Conservation (phyloP, 192 early-diverging fungal genomes). For the Dissophora ornata region DNA sequence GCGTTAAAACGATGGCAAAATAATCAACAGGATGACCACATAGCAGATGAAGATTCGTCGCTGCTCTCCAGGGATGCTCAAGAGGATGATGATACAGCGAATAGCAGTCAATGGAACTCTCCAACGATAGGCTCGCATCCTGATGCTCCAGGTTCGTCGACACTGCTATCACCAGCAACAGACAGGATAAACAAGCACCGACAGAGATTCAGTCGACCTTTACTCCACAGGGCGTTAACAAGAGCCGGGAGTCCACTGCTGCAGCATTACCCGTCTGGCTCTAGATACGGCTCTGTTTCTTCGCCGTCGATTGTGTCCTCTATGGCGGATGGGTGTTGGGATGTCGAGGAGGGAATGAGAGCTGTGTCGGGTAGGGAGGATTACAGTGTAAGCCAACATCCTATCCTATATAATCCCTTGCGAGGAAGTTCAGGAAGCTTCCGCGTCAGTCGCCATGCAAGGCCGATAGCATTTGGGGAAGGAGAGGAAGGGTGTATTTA, state of each 20-base stretch:
- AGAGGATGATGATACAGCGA: neutral
- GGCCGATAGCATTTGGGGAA: slow-evolving; percentile 30
- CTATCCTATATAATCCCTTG: slow-evolving; percentile 46
- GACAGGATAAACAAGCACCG: neutral
- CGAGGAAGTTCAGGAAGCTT: slow-evolving; percentile 48
- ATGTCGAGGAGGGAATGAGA: slow-evolving; percentile 16
- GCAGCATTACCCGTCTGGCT: slow-evolving; percentile 15
- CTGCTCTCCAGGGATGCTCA: neutral
- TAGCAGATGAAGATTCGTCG: neutral
- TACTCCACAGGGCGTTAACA: no score
- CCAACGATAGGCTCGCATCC: neutral
- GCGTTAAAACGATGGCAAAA: neutral
- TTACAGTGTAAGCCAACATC: slow-evolving; percentile 29
- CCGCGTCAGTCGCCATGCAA: slow-evolving; percentile 27
- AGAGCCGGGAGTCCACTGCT: no score
- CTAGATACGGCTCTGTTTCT: slow-evolving; percentile 18
- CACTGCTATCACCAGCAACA: neutral
- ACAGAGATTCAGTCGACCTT: slow-evolving; percentile 12
- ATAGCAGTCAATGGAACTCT: neutral
- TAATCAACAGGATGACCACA: neutral
- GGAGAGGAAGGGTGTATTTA: slow-evolving; percentile 34
- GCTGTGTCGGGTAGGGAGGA: neutral
- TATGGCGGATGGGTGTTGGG: neutral
- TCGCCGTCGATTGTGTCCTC: slow-evolving; percentile 12
- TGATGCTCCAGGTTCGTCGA: neutral